Evolutionary conservation across 2,329 filamentous ascomycete species (phyloP).

Genomic region (Macrophomina pseudophaseolina): DNA sequence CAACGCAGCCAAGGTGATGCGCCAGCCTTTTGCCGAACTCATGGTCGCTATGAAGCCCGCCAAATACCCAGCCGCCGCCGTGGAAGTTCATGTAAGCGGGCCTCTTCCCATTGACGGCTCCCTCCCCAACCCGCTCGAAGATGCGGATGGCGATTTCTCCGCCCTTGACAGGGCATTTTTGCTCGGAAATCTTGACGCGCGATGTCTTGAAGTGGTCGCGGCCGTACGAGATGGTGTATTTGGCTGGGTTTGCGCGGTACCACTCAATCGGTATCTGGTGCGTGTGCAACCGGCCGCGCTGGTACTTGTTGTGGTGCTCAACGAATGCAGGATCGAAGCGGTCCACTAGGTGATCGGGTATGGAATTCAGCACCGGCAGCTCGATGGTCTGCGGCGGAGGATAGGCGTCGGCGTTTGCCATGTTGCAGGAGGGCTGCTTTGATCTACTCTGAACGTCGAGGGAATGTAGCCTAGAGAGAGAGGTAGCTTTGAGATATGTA

Average conservation of each 20-base stretch:
- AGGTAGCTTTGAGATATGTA: background rate
- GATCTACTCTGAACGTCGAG: background rate
- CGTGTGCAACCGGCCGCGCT: conserved; percentile 22
- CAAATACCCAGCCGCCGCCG: conserved; percentile 46
- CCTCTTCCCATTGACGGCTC: background rate
- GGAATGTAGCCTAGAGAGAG: background rate
- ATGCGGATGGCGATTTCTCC: conserved; percentile 22
- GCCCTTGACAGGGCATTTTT: conserved; percentile 19
- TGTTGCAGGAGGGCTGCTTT: background rate
- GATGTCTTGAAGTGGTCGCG: conserved; percentile 16
- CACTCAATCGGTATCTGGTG: conserved; percentile 23
- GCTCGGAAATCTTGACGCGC: conserved; percentile 18
- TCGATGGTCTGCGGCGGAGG: conserved; percentile 6
- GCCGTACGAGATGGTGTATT: conserved; percentile 24
- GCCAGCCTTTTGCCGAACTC: conserved; percentile 38
- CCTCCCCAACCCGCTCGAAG: conserved; percentile 21
- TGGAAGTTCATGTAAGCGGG: conserved; percentile 39
- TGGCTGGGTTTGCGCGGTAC: conserved; percentile 21
- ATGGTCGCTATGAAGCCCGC: conserved; percentile 43
- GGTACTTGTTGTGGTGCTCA: conserved; percentile 20
- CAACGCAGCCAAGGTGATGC: conserved; percentile 28
- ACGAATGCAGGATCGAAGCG: conserved; percentile 26
- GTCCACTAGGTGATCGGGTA: conserved; percentile 13
- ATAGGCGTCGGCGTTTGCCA: conserved; percentile 20
- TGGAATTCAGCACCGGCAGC: conserved; percentile 22